Evolutionary conservation across 176 grass and related monocot species (phyloP), one percentile per base, ranked within the genome.

Genomic region (Raddia guianensis): DNA sequence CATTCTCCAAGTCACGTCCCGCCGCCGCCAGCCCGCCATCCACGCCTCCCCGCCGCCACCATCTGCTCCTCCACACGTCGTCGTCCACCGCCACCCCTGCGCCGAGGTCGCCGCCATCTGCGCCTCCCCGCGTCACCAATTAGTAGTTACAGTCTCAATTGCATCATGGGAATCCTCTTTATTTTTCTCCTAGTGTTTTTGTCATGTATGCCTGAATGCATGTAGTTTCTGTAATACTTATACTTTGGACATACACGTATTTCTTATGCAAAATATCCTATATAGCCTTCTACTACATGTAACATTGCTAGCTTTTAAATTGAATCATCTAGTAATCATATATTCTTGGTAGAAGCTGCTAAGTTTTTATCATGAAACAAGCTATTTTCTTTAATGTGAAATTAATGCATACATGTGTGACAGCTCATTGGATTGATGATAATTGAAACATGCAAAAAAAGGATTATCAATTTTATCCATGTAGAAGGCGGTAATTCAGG

Each of bases 151-250:
- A n/a, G n/a, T 32, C 5, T 55, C 9, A 16, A 44, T 15, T 61
- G 9, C 27, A 47, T 10, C 47, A 66, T 9, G 44, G 21, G 12
- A 80, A 80, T 3, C n/a, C 1, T 62, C 0, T 55, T 18, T 27
- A 27, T 33, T 57, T 42, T 67, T 42, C 2, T 40, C 66, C 19
- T 53, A 5, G 12, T 9, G 12, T 14, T 35, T 62, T 14, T 15
- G 7, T 3, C 21, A 67, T 81, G 44, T 74, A 40, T 79, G 74
- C n/a, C 8, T 51, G 56, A 82, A 49, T 18, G 15, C 19, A 19
- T 65, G 62, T 73, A 18, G 18, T 54, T 66, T 66, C 40, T 56
- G 49, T 35, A 50, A 10, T 67, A 58, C 43, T 61, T 75, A 40
- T 40, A 40, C 37, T 40, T 40, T 40, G 13, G 40, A 78, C 52